Evolutionary conservation across 768 basidiomycete genomes (phyloP), one percentile per base, ranked within the genome.

Genomic region (Suillus subluteus): DNA sequence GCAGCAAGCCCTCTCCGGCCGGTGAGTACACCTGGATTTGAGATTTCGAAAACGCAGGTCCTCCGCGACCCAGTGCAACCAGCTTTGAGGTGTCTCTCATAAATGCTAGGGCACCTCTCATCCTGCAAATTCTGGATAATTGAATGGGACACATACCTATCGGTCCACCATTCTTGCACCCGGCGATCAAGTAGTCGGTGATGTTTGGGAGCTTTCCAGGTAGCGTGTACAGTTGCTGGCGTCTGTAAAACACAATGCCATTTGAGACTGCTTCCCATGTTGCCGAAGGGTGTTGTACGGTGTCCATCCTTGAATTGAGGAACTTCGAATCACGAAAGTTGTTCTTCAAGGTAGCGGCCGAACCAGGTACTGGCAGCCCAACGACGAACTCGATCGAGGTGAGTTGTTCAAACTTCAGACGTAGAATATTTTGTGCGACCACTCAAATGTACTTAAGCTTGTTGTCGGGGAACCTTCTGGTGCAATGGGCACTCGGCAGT

Each of bases 181-280:
- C 92, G 32, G 92, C 89, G 44, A 95, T 79, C 63, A 92, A 80
- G 75, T 91, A 94, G 77, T 97, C 94, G 23, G 83, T 82, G 37
- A 99, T 79, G 75, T 92, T 87, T 4, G 90, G 90, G 6, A 94
- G 80, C 72, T 91, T 91, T 71, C 91, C 95, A 15, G 88, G 82
- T 64, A 94, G 87, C 1, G 91, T 87, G 75, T 98, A 99, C 30
- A 95, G 82, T 68, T 91, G 91, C 70, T 95, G 88, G 64, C 91
- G 84, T 74, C 91, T 82, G 74, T 98, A 98, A 81, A 98, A 99
- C 40, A 91, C 92, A 71, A 83, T 88, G 32, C 91, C 92, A 73
- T 92, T 88, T 76, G 90, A 87, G 90, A 98, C 94, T 52, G 96
- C 87, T 76, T 96, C 90, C 97, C 97, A 99, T 78, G 87, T 85